Evolutionary conservation across 2,329 filamentous ascomycete species (phyloP).

Genomic region (Fusarium pseudocircinatum): DNA sequence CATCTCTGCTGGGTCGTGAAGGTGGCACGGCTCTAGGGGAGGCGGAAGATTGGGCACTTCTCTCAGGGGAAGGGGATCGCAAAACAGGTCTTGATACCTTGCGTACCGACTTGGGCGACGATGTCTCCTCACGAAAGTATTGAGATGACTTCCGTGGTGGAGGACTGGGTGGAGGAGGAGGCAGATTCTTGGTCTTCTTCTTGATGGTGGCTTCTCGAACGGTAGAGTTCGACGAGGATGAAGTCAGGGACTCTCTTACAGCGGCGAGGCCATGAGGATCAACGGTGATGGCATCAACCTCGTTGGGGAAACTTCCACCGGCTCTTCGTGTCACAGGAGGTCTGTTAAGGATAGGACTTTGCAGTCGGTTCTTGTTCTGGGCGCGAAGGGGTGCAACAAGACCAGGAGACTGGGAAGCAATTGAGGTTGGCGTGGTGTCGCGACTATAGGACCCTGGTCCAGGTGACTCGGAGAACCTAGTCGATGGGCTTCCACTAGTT

Average conservation of each 20-base stretch:
- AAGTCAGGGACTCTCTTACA: constrained; percentile 75
- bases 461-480: constrained; percentile 77
- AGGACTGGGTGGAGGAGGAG: constrained; percentile 66
- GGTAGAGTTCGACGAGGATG: constrained; percentile 77
- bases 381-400: constrained; percentile 60
- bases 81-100: constrained; percentile 45
- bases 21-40: constrained; percentile 57
- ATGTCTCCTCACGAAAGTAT: constrained; percentile 56
- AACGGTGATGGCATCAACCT: constrained; percentile 55
- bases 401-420: constrained; percentile 78
- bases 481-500: constrained; percentile 77
- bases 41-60: constrained; percentile 38
- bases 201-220: constrained; percentile 62
- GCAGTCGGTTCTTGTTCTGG: constrained; percentile 61
- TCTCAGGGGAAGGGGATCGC: constrained; percentile 49
- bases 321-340: constrained; percentile 69
- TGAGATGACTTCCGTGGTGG: constrained; percentile 71
- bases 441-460: constrained; percentile 76
- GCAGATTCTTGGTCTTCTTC: constrained; percentile 55
- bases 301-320: constrained; percentile 64
- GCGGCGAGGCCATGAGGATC: constrained; percentile 69
- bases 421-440: constrained; percentile 81
- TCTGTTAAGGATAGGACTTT: constrained; percentile 64
- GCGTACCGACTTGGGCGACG: constrained; percentile 51
- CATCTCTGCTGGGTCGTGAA: constrained; percentile 73